Percentiles rank a stretch among this genome's conserved stretches.
Conservation (phyloP, 306 rosid genomes). For the Urtica urens region DNA sequence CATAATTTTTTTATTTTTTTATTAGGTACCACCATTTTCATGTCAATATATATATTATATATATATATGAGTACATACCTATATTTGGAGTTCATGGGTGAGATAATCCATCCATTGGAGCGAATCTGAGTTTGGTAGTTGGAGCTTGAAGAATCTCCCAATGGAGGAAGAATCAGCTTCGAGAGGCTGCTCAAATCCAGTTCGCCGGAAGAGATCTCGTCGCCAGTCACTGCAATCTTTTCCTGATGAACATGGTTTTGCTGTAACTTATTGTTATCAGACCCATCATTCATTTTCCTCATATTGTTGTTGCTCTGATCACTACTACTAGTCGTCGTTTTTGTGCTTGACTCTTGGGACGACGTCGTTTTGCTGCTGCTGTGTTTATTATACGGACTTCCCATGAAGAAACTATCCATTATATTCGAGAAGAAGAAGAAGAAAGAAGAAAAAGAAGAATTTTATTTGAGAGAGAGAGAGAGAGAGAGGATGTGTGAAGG, state of each 20-base stretch:
- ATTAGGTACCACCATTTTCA: no score
- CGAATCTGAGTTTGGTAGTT: conserved; percentile 26
- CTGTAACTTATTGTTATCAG: no score
- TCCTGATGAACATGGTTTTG: background rate
- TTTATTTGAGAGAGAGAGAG: no score
- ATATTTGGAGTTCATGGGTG: conserved; percentile 79
- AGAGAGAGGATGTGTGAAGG: no score
- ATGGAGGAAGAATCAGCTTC: conserved; percentile 83
- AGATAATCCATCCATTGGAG: conserved; percentile 54
- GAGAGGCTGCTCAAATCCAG: conserved; percentile 49
- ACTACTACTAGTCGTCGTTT: background rate
- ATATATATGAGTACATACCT: conserved; percentile 25
- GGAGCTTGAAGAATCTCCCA: conserved; percentile 63
- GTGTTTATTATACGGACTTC: background rate
- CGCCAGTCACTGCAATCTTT: background rate
- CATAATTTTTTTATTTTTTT: no score
- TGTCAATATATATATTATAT: background rate
- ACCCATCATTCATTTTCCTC: background rate
- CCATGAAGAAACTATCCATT: background rate
- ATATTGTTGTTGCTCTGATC: background rate
- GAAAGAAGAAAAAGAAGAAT: no score
- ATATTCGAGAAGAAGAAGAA: no score
- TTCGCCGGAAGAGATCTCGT: conserved; percentile 24
- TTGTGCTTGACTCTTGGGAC: background rate
- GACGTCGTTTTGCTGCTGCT: background rate